These are phyloP conservation scores for Pholiota molesta DNA, from an alignment of 768 basidiomycete species.

Conservation along the genomic window DNA sequence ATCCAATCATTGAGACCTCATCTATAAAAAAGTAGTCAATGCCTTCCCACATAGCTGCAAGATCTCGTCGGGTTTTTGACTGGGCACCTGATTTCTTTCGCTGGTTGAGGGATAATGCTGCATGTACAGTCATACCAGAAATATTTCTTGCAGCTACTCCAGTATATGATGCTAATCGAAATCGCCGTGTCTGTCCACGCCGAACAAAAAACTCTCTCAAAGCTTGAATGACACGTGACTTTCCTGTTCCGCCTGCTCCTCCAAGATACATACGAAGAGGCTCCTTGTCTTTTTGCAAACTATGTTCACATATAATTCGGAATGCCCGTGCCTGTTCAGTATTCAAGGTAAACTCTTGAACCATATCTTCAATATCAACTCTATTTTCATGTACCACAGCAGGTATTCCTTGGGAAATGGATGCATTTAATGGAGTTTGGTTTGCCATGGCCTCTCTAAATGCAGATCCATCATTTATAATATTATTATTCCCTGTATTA, in stretches of 20 bases:
- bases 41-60: slow-evolving; percentile 36
- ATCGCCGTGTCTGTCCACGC: slow-evolving; percentile 22
- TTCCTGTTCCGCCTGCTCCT: slow-evolving; percentile 47
- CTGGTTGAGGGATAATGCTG: slow-evolving; percentile 28
- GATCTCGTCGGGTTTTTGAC: neutral
- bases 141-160: slow-evolving; percentile 44
- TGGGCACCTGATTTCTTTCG: neutral
- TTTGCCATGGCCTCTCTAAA: too few species aligned
- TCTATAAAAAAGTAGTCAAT: slow-evolving; percentile 44
- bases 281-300: slow-evolving; percentile 5
- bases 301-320: slow-evolving; percentile 31
- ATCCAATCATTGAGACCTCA: slow-evolving; percentile 43
- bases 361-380: slow-evolving; percentile 21
- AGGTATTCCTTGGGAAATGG: neutral
- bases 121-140: slow-evolving; percentile 41
- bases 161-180: slow-evolving; percentile 36
- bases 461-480: too few species aligned
- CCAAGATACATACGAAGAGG: slow-evolving; percentile 37
- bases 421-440: neutral
- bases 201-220: slow-evolving; percentile 33
- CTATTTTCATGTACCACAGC: neutral
- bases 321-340: slow-evolving; percentile 36
- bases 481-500: too few species aligned
- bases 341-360: slow-evolving; percentile 33
- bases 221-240: slow-evolving; percentile 40